Evolutionary conservation across 2,329 filamentous ascomycete genomes (phyloP), one percentile per base, ranked within the genome.

Genomic region (Trichophaea hybrida): DNA sequence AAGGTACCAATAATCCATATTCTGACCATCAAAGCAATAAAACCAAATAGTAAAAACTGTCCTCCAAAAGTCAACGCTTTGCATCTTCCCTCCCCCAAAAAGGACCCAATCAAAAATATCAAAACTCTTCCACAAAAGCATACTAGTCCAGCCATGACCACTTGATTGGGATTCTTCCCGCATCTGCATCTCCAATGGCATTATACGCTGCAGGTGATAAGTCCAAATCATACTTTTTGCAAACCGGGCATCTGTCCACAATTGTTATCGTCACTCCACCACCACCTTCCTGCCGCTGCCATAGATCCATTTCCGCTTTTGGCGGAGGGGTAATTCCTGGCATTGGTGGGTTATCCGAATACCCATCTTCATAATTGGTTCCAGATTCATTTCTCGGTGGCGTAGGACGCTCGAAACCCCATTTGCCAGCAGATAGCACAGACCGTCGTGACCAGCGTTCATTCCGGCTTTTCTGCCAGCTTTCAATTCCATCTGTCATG

Each of bases 241-340:
- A 67, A n/a, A 65, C 65, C 51, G 64, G 65, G 48, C 66, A 69
- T 33, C 66, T 60, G 58, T 68, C 66, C 55, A 68, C 64, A 33
- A 69, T 59, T 13, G 65, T 66, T 15, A 69, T 63, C 12, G 63
- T 66, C 31, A 69, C 64, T 24, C 64, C 63, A 24, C 60, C 61
- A 33, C 63, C 59, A 10, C 62, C 61, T 44, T 44, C 58, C 35
- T 62, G 57, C 17, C 60, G 50, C 43, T 50, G 58, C 17, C 24
- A 8, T 35, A 58, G 12, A 4, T 15, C 35, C 15, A 5, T 37
- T 32, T 4, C 15, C 6, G 13, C 13, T 17, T 13, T 13, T 31
- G 59, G 59, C 6, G 61, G 59, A 13, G 62, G 55, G 1, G 61
- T 62, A 49, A 65, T 61, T n/a, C 49, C n/a, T 38, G 58, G 49